A percentile compares a stretch with the other conserved stretches of the same genome.
Evolutionary conservation across 2,329 filamentous ascomycete species (phyloP).

Genomic region (Trichophyton mentagrophytes): DNA sequence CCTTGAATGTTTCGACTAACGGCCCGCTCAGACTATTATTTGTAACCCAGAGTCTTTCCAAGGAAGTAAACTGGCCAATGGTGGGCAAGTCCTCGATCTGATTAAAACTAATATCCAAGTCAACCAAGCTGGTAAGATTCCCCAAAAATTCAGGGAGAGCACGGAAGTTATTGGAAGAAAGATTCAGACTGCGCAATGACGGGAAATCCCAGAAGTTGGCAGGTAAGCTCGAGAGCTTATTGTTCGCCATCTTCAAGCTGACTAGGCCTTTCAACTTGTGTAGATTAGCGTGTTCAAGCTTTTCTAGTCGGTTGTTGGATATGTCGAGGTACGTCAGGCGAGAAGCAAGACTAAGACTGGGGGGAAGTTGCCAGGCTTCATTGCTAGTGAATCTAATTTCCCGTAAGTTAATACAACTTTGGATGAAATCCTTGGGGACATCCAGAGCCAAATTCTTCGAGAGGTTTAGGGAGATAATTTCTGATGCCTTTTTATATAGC

Average conservation of each 20-base stretch:
- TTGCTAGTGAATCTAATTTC: slow-evolving; percentile 96
- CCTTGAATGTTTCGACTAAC: slow-evolving; percentile 58
- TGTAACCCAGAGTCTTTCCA: slow-evolving; percentile 87
- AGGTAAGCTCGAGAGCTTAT: slow-evolving; percentile 67
- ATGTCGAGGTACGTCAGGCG: slow-evolving; percentile 82
- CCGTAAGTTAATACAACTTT: slow-evolving; percentile 76
- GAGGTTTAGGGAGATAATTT: slow-evolving; percentile 90
- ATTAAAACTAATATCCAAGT: slow-evolving; percentile 96
- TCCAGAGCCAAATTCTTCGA: slow-evolving; percentile 86
- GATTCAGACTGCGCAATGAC: slow-evolving; percentile 67
- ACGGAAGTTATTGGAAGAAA: slow-evolving; percentile 85
- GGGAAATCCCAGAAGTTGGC: slow-evolving; percentile 71
- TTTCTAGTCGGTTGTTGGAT: slow-evolving; percentile 84
- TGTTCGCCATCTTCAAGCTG: slow-evolving; percentile 88
- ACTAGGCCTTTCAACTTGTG: slow-evolving; percentile 62
- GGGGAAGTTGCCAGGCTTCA: slow-evolving; percentile 73
- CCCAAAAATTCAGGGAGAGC: slow-evolving; percentile 78
- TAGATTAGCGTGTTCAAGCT: slow-evolving; percentile 73
- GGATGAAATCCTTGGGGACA: slow-evolving; percentile 90
- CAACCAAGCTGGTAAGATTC: slow-evolving; percentile 67
- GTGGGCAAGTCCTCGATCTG: slow-evolving; percentile 65
- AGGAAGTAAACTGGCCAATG: slow-evolving; percentile 62
- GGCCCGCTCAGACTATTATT: slow-evolving; percentile 77
- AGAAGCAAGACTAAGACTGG: slow-evolving; percentile 67
- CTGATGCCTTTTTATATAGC: slow-evolving; percentile 76